Conservation (phyloP, 2,329 filamentous ascomycete genomes). For the Colletotrichum sp. region DNA sequence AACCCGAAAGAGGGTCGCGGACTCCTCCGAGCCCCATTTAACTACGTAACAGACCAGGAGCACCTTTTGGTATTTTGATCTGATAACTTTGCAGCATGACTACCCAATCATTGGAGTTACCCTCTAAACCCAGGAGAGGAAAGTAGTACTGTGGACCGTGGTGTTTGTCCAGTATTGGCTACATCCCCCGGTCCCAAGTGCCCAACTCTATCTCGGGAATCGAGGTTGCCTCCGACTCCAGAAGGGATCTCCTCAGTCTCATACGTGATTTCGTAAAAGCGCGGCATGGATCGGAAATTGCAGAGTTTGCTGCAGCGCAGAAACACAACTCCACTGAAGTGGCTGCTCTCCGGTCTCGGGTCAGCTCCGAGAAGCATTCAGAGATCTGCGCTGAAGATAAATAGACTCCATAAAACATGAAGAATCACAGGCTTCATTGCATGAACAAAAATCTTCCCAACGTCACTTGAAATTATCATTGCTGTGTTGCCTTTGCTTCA, state of each 20-base stretch:
- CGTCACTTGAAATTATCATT: background rate
- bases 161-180: background rate
- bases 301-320: background rate
- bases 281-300: background rate
- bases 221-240: background rate
- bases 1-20: background rate
- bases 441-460: background rate
- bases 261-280: background rate
- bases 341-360: background rate
- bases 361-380: background rate
- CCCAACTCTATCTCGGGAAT: background rate
- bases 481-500: background rate
- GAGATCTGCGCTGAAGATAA: background rate
- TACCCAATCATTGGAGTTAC: background rate
- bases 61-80: background rate
- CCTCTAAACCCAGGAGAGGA: background rate
- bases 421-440: background rate
- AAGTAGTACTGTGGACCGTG: background rate
- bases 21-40: background rate
- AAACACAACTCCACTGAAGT: background rate
- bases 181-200: background rate
- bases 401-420: background rate
- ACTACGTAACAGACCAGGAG: background rate
- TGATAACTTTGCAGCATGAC: background rate
- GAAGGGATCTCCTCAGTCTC: background rate